Evolutionary conservation across 106 monocot genomes (phyloP).

Genomic region (Triglochin maritima): DNA sequence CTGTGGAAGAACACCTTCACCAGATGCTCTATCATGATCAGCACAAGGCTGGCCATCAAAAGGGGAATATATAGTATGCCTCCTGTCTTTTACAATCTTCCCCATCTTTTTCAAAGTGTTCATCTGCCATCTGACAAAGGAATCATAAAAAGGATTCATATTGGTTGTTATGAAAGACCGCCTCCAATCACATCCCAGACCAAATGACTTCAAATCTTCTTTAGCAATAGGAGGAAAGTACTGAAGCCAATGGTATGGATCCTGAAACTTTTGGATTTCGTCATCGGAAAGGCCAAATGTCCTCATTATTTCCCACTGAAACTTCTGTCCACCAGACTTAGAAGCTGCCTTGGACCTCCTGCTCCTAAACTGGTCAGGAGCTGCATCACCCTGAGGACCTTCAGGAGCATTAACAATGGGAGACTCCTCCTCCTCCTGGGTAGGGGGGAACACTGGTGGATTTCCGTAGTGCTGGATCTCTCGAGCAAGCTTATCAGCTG

Average conservation of each 20-base stretch:
- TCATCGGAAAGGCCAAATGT: slow-evolving; percentile 54
- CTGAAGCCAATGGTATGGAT: slow-evolving; percentile 65
- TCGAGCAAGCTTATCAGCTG: slow-evolving; percentile 71
- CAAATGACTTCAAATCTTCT: slow-evolving; percentile 80
- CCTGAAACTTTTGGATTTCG: slow-evolving; percentile 60
- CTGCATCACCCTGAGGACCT: slow-evolving; percentile 7
- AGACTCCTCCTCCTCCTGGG: slow-evolving; percentile 36
- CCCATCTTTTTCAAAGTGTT: slow-evolving; percentile 58
- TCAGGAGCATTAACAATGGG: slow-evolving; percentile 22
- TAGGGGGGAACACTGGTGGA: slow-evolving; percentile 56
- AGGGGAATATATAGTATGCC: slow-evolving; percentile 81
- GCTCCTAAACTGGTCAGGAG: slow-evolving; percentile 80
- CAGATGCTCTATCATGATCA: slow-evolving; percentile 85
- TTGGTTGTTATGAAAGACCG: slow-evolving; percentile 86
- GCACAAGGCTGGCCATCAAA: slow-evolving; percentile 93
- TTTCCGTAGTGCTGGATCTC: slow-evolving; percentile 54
- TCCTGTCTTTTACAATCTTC: slow-evolving; percentile 72
- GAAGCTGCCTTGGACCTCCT: slow-evolving; percentile 78
- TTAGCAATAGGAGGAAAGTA: slow-evolving; percentile 80
- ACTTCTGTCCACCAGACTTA: slow-evolving; percentile 66
- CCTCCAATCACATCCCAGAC: slow-evolving; percentile 88
- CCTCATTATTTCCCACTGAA: slow-evolving; percentile 91
- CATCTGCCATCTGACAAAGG: slow-evolving; percentile 92
- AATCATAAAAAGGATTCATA: slow-evolving; percentile 85
- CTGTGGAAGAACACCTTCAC: slow-evolving; percentile 88